phyloP scores from a whole-genome alignment of 495 filamentous ascomycete species.

The Tetracladium setigerum region DNA sequence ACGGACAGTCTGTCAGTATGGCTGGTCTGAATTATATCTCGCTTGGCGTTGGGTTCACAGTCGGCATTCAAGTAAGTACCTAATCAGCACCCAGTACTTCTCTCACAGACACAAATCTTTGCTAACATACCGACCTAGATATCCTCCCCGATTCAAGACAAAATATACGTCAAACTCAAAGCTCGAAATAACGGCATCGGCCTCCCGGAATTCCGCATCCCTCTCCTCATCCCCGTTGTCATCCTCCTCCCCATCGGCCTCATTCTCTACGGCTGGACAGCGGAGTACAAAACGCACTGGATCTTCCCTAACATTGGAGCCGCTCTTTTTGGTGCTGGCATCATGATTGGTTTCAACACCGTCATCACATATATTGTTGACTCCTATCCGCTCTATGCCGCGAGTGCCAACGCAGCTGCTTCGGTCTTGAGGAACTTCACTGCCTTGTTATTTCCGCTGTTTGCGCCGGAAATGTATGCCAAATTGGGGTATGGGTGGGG shows the following conservation, averaged over 20 bases:
- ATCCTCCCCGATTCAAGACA: slow-evolving; percentile 22
- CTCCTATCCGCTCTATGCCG: slow-evolving; percentile 55
- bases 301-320: slow-evolving; percentile 68
- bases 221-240: slow-evolving; percentile 49
- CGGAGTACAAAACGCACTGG: slow-evolving; percentile 57
- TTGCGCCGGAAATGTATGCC: slow-evolving; percentile 50
- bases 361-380: slow-evolving; percentile 54
- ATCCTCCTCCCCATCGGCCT: slow-evolving; percentile 54
- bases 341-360: slow-evolving; percentile 49
- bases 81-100: slow-evolving; percentile 57
- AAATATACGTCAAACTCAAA: slow-evolving; percentile 33
- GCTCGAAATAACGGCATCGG: slow-evolving; percentile 36
- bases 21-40: slow-evolving; percentile 53
- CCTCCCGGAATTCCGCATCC: slow-evolving; percentile 63
- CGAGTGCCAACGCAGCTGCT: slow-evolving; percentile 49
- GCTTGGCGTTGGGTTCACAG: slow-evolving; percentile 46
- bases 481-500: slow-evolving; percentile 49
- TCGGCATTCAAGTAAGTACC: slow-evolving; percentile 36
- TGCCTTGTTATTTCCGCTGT: slow-evolving; percentile 56
- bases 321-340: slow-evolving; percentile 47
- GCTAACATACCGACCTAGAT: not conserved
- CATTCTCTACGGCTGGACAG: slow-evolving; percentile 68
- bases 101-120: slow-evolving; percentile 31
- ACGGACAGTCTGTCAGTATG: slow-evolving; percentile 51
- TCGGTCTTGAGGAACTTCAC: slow-evolving; percentile 42